A percentile compares a stretch with the other conserved stretches of the same genome.
These are phyloP conservation scores for Epichloe elymi DNA, from an alignment of 2,329 filamentous ascomycete genomes.

Conservation along the genomic window DNA sequence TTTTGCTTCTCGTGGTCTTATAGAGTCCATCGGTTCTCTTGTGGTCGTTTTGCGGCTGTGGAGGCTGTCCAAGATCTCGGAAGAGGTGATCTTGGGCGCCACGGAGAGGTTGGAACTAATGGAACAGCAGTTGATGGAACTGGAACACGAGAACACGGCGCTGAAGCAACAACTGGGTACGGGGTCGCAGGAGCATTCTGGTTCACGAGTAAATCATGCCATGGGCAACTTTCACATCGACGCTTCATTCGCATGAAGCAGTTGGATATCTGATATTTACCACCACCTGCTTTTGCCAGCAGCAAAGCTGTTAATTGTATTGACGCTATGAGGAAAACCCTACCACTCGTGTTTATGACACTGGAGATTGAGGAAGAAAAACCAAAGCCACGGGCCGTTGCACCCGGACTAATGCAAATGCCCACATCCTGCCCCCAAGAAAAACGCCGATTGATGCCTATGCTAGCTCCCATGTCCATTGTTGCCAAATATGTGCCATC, in stretches of 20 bases:
- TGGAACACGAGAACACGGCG: conserved; percentile 33
- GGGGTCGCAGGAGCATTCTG: conserved; percentile 8
- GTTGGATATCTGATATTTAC: not conserved
- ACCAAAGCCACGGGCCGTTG: not conserved
- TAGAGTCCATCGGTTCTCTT: conserved; percentile 53
- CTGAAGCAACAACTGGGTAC: conserved; percentile 11
- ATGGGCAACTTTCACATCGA: not conserved
- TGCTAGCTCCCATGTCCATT: conserved; percentile 22
- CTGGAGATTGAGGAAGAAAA: not conserved
- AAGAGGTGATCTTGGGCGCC: conserved; percentile 52
- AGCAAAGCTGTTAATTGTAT: not conserved
- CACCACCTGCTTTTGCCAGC: not conserved
- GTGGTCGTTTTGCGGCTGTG: conserved; percentile 54
- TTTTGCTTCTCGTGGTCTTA: conserved; percentile 42
- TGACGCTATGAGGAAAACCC: not conserved
- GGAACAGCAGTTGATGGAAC: conserved; percentile 34
- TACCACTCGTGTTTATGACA: not conserved
- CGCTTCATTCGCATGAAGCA: not conserved
- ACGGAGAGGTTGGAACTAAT: conserved; percentile 48
- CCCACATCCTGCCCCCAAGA: conserved; percentile 15
- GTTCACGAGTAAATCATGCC: conserved; percentile 5
- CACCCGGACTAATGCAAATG: conserved; percentile 10
- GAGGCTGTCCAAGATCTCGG: conserved; percentile 57
- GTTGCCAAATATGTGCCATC: conserved; percentile 17
- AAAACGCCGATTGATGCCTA: conserved; percentile 24